Conservation (phyloP, 1,139 yeast species). For the Lodderomyces theae region DNA sequence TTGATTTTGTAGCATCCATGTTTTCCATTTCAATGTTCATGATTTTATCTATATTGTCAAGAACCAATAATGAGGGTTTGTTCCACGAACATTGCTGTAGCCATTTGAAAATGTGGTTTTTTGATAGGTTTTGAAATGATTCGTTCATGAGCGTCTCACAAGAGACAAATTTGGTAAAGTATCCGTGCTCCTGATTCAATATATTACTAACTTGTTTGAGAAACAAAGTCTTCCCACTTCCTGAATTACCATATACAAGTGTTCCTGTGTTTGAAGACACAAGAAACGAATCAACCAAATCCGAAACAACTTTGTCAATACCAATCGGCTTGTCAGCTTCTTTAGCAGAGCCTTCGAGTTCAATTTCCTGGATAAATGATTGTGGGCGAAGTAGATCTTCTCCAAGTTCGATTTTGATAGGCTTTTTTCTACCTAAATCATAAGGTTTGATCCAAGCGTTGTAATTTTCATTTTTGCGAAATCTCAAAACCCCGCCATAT, state of each 20-base stretch:
- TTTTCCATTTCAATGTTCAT: constrained; percentile 74
- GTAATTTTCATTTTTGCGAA: constrained; percentile 45
- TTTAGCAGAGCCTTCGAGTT: neutral
- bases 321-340: constrained; percentile 49
- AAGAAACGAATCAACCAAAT: constrained; percentile 43
- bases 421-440: constrained; percentile 21
- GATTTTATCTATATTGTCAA: constrained; percentile 80
- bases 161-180: constrained; percentile 41
- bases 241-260: constrained; percentile 69
- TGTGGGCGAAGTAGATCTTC: constrained; percentile 51
- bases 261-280: constrained; percentile 51
- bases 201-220: constrained; percentile 40
- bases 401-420: constrained; percentile 48
- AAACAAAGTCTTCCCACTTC: constrained; percentile 74
- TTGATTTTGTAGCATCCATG: constrained; percentile 56
- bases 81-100: constrained; percentile 71
- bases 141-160: constrained; percentile 62
- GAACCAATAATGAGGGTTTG: constrained; percentile 68
- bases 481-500: constrained; percentile 59
- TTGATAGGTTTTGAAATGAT: constrained; percentile 34
- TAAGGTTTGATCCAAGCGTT: constrained; percentile 46
- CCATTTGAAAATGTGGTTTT: constrained; percentile 46
- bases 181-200: constrained; percentile 37
- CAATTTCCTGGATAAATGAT: constrained; percentile 37
- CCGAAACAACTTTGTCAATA: constrained; percentile 44